Evolutionary conservation across 1,284 basidiomycete species (phyloP).

Genomic region (Naganishia liquefaciens): DNA sequence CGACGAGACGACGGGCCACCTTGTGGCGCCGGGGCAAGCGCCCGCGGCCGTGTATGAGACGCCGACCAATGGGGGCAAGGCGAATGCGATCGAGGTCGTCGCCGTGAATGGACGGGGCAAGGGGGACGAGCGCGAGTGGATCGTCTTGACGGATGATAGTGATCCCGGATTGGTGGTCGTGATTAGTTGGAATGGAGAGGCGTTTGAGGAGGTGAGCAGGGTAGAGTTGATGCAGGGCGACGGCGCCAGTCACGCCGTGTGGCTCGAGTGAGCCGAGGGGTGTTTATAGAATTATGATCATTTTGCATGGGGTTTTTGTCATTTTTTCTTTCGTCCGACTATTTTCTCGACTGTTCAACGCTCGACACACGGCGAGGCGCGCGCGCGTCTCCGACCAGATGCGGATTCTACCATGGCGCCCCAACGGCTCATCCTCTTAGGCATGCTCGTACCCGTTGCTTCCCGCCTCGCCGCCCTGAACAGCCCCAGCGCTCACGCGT

Average conservation of each 20-base stretch:
- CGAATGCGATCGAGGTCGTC: constrained; percentile 51
- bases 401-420: too few relatives aligned
- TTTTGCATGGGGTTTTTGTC: not conserved
- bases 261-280: constrained; percentile 35
- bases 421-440: not conserved
- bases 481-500: constrained; percentile 60
- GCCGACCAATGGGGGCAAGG: constrained; percentile 51
- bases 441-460: constrained; percentile 17
- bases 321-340: not conserved
- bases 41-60: constrained; percentile 40
- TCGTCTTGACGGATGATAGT: constrained; percentile 47
- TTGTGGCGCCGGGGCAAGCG: constrained; percentile 33
- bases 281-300: not conserved
- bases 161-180: constrained; percentile 48
- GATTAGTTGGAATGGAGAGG: constrained; percentile 40
- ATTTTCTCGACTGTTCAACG: not conserved
- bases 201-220: constrained; percentile 42
- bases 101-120: constrained; percentile 35
- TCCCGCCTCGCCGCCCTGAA: constrained; percentile 12
- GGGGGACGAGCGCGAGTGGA: constrained; percentile 38
- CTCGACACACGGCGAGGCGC: not conserved
- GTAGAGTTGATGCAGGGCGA: constrained; percentile 37
- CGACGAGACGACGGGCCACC: constrained; percentile 37
- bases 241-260: constrained; percentile 41
- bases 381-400: too few relatives aligned